A percentile compares a stretch with the other conserved stretches of the same genome.
Conservation (phyloP, 108 stramenopile genomes). For the Pseudonitzschia pungens region DNA sequence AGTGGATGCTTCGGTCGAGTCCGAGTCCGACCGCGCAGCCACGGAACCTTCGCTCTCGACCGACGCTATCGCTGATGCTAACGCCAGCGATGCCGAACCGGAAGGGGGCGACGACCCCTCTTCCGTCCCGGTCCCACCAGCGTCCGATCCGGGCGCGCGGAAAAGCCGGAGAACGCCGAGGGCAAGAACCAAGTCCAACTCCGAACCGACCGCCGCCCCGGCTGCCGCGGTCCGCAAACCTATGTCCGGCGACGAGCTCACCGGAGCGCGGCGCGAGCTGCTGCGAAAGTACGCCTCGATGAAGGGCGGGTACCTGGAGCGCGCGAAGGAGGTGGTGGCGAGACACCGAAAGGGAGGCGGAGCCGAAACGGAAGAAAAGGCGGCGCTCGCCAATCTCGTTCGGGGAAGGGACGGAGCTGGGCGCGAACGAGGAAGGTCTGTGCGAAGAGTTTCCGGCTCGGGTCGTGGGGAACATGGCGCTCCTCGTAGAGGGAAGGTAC, state of each 20-base stretch:
- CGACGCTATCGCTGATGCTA: no score
- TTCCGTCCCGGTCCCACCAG: no score
- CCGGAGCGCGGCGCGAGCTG: constrained; percentile 7
- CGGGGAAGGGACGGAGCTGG: constrained; percentile 20
- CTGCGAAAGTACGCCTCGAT: constrained; percentile 22
- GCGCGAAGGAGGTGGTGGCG: constrained; percentile 21
- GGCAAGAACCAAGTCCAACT: neutral
- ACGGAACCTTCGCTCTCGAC: no score
- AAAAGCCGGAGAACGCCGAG: no score
- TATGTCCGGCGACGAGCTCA: neutral
- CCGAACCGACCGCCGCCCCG: neutral
- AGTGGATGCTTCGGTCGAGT: no score
- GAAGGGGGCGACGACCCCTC: no score
- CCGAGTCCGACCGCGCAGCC: no score
- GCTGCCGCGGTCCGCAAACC: neutral
- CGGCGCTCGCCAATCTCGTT: neutral
- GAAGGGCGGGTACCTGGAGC: constrained; percentile 15
- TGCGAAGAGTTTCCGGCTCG: constrained; percentile 48
- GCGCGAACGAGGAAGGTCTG: neutral
- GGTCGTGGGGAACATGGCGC: constrained; percentile 45
- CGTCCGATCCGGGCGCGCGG: no score
- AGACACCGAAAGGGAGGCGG: constrained; percentile 2
- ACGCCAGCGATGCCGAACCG: no score
- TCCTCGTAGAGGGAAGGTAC: constrained; percentile 65
- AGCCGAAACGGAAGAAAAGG: constrained; percentile 11